These are phyloP conservation scores for Calocybe indica DNA, from an alignment of 768 basidiomycete genomes.

Conservation along the genomic window DNA sequence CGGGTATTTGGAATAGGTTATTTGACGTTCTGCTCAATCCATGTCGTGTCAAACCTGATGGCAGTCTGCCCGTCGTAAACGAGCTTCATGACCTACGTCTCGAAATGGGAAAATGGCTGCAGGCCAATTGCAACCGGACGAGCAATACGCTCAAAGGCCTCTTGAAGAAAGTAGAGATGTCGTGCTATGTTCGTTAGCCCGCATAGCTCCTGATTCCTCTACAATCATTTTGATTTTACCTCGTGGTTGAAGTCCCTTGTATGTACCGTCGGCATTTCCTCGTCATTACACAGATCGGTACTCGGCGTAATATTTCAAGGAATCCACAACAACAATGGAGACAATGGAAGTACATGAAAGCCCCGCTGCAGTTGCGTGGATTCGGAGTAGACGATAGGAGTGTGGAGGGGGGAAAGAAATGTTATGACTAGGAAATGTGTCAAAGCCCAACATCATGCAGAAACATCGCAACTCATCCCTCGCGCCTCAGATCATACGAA, in stretches of 20 bases:
- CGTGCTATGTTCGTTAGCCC: constrained; percentile 29
- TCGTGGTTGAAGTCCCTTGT: constrained; percentile 1
- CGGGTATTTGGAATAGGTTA: constrained; percentile 73
- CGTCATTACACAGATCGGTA: constrained; percentile 6
- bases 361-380: constrained; percentile 11
- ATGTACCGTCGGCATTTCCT: neutral
- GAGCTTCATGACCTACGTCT: constrained; percentile 58
- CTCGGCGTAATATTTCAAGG: constrained; percentile 25
- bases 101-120: constrained; percentile 88
- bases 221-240: constrained; percentile 4
- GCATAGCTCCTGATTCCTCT: neutral
- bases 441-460: too few species aligned
- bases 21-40: constrained; percentile 91
- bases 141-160: constrained; percentile 76
- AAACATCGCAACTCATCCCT: too few species aligned
- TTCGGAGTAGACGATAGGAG: constrained; percentile 1
- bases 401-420: too few species aligned
- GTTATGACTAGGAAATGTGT: too few species aligned
- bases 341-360: constrained; percentile 10
- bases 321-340: constrained; percentile 29
- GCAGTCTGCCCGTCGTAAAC: constrained; percentile 64
- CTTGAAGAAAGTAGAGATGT: constrained; percentile 75
- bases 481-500: neutral
- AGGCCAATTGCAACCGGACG: constrained; percentile 80
- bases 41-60: constrained; percentile 44